Evolutionary conservation across 1,139 yeast genomes (phyloP).

Genomic region (Saccharomycopsis crataegensis): DNA sequence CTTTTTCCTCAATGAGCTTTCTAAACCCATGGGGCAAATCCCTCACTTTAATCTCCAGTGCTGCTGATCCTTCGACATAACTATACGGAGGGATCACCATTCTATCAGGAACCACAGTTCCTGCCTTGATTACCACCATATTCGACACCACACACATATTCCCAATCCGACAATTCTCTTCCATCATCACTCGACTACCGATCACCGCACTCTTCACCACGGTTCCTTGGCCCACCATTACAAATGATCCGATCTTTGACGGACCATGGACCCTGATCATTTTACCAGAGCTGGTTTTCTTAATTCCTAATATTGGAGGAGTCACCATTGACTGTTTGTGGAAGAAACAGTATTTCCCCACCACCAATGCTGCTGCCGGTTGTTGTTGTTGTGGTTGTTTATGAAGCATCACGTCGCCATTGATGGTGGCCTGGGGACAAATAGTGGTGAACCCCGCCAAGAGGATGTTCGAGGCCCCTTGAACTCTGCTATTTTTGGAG

Average conservation of each 20-base stretch:
- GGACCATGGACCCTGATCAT: conserved; percentile 25
- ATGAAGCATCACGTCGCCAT: conserved; percentile 34
- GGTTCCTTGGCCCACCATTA: conserved; percentile 41
- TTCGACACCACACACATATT: conserved; percentile 50
- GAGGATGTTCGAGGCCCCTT: conserved; percentile 37
- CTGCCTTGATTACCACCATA: conserved; percentile 46
- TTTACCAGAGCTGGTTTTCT: conserved; percentile 13
- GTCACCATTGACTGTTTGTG: conserved; percentile 28
- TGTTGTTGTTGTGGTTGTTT: conserved; percentile 21
- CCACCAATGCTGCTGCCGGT: conserved; percentile 36
- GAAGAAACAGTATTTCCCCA: conserved; percentile 46
- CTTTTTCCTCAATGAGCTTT: conserved; percentile 36
- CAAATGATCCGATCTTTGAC: conserved; percentile 50
- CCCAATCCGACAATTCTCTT: conserved; percentile 33
- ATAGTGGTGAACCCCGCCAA: conserved; percentile 37
- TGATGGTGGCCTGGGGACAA: conserved; percentile 30
- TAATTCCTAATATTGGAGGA: conserved; percentile 29
- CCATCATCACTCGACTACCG: conserved; percentile 54
- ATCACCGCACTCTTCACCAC: conserved; percentile 40
- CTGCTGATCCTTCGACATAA: conserved; percentile 34
- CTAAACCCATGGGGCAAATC: conserved; percentile 37
- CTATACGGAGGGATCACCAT: conserved; percentile 57
- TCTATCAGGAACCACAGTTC: conserved; percentile 46
- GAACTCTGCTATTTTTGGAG: conserved; percentile 39
- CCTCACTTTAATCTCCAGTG: conserved; percentile 27